Conservation (phyloP, 306 rosid genomes). For the Herpetospermum pedunculosum region DNA sequence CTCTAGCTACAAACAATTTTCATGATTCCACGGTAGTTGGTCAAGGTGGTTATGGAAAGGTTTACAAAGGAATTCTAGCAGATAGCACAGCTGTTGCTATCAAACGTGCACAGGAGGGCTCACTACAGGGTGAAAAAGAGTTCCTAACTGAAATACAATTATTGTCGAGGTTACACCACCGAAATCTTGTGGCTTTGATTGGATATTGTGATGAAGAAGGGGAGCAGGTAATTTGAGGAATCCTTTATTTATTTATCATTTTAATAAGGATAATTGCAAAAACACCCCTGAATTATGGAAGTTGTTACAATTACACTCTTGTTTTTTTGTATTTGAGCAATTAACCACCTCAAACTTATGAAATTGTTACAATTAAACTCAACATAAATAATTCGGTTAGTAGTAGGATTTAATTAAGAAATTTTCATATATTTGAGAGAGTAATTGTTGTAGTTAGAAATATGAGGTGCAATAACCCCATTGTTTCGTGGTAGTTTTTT, state of each 20-base stretch:
- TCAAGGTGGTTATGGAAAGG: slow-evolving; percentile 82
- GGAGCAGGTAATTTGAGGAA: slow-evolving; percentile 46
- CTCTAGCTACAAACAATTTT: slow-evolving; percentile 55
- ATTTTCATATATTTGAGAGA: no score
- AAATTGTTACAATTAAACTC: background rate
- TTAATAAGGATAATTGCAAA: background rate
- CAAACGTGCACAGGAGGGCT: slow-evolving; percentile 78
- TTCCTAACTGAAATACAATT: slow-evolving; percentile 76
- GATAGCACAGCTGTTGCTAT: slow-evolving; percentile 62
- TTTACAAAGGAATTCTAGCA: slow-evolving; percentile 53
- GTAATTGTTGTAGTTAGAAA: no score
- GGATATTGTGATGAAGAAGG: slow-evolving; percentile 79
- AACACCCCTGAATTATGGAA: background rate
- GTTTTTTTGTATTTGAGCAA: background rate
- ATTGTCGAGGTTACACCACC: slow-evolving; percentile 71
- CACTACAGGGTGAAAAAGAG: slow-evolving; percentile 80
- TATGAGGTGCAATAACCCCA: background rate
- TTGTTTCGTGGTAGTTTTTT: background rate
- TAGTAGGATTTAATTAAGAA: no score
- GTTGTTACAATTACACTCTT: background rate
- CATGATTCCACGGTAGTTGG: slow-evolving; percentile 50
- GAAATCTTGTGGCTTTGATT: slow-evolving; percentile 66
- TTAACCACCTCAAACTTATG: background rate
- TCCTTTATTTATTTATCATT: slow-evolving; percentile 6
- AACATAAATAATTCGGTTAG: no score